Conservation (phyloP, 2,329 filamentous ascomycete species). For the Hymenoscyphus infarciens region DNA sequence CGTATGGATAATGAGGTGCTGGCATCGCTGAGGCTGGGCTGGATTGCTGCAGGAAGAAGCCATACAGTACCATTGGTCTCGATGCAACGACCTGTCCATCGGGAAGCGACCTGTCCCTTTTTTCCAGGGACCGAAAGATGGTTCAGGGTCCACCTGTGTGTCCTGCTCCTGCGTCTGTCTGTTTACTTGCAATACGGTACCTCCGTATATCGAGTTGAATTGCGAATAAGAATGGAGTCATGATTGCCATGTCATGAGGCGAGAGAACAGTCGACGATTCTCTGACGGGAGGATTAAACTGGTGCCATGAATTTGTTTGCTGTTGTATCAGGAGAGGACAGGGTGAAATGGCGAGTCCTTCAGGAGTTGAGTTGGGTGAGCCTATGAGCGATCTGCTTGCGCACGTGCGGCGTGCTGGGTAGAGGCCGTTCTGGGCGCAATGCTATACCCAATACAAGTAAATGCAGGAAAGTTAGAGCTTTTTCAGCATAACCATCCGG, state of each 20-base stretch:
- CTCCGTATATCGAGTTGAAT: no score
- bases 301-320: background rate
- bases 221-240: no score
- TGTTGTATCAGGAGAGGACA: background rate
- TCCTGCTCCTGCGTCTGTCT: no score
- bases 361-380: background rate
- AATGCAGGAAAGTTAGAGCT: background rate
- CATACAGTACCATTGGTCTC: background rate
- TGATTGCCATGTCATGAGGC: no score
- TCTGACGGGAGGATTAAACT: background rate
- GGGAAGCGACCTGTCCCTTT: no score
- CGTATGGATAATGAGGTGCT: background rate
- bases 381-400: background rate
- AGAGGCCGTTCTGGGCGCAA: background rate
- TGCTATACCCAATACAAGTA: background rate
- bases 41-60: background rate
- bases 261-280: background rate
- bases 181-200: no score
- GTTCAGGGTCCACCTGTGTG: conserved; percentile 2
- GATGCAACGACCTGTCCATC: background rate
- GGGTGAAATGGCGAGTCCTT: background rate
- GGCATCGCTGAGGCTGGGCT: background rate
- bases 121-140: background rate
- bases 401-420: background rate
- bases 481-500: background rate